Evolutionary conservation across 140 eudicot genomes (phyloP), one percentile per base, ranked within the genome.

Genomic region (Ambrosia hybrid): DNA sequence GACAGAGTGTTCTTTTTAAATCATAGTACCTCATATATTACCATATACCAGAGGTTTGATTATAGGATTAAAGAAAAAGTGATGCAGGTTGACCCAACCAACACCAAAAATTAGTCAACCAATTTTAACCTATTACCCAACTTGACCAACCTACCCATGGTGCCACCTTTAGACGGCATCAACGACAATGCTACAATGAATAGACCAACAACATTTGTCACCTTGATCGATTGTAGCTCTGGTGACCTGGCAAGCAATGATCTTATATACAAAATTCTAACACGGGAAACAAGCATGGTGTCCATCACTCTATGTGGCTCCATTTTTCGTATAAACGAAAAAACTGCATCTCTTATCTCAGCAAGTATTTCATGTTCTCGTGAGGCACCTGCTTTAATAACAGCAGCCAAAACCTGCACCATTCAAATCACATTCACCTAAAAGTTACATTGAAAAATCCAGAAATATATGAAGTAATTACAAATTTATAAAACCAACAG

Each of bases 321-420:
- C 95, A 94, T 94, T 79, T 90, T 90, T 45, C 96, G 96, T 51
- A 94, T 90, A 71, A 94, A 94, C 39, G 91, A 57, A 66, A 94
- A 90, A 72, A 90, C 99, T 45, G 96, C 96, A 81, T 94, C 99
- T 78, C 99, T 79, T 53, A 94, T 94, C 86, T 94, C 99, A 69
- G 97, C 97, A 65, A 94, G 96, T 78, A 94, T 94, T 71, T 94
- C 99, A 81, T 94, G 99, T 80, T 94, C 99, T 79, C 99, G 93
- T 55, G 97, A 94, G 69, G 99, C 99, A 65, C 99, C 99, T 62
- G 99, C 99, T 81, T 94, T 94, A 45, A 94, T 94, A 37, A 94
- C 99, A 36, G 99, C 99, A 39, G 97, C 99, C 76, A 94, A 78
- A 81, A 94, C 99, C 99, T 94, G 84, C 75, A 81, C 76, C 59